Evolutionary conservation across 192 early-diverging fungal species (phyloP), one percentile per base, ranked within the genome.

Genomic region (Backusella parvicylindrica): DNA sequence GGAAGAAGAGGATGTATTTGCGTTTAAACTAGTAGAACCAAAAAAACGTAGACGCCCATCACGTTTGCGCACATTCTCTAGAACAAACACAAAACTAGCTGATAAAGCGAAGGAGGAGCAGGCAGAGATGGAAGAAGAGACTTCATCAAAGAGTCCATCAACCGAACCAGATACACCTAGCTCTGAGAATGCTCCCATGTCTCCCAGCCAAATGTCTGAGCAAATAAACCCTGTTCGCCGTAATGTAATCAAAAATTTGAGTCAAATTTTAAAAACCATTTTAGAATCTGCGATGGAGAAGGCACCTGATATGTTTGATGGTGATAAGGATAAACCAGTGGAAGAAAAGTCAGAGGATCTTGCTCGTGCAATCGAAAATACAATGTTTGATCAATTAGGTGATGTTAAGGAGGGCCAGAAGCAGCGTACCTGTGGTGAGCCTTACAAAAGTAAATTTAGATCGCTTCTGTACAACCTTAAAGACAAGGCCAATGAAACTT

Each of bases 381-480:
- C 83, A 28, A 81, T 89, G 36, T 86, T 81, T 60, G 71, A 80
- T 30, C 79, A 81, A 18, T 79, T 84, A 21, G 86, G 86, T 0
- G 80, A 84, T 21, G 16, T 35, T 0, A 68, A 35, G 18, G 74
- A 69, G n/a, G 23, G 33, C 2, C 40, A 70, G 16, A 35, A 41
- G 6, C 79, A 74, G 43, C 63, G 77, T 16, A 82, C 70, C 1
- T 85, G 84, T 68, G 87, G 84, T 0, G 84, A 84, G 66, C 78
- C 84, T 12, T 98, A 97, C 84, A 94, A 95, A 77, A 82, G 84
- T 35, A 89, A 91, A 66, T 88, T 97, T 26, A 86, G 95, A 35
- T 91, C 93, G n/a, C 80, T 97, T 35, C 84, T 88, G 36, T 87
- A 91, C 72, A 97, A 94, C 71, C 86, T 98, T 8, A 91, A 91